Evolutionary conservation across 352 stramenopile genomes (phyloP), one percentile per base, ranked within the genome.

Genomic region (Phytophthora ramorum): DNA sequence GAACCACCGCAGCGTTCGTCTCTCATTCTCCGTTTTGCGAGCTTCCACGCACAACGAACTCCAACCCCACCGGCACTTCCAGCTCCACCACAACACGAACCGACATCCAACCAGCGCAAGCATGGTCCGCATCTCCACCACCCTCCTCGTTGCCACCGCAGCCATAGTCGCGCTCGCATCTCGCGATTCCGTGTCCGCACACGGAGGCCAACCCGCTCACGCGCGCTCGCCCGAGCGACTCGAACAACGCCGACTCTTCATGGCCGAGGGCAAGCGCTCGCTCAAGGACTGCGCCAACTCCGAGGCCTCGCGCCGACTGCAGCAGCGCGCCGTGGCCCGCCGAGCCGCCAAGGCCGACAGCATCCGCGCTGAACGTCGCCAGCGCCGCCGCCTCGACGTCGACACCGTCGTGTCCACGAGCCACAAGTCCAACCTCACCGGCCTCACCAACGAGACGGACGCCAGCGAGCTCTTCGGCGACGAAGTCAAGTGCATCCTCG

Each of bases 401-500:
- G 53, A 63, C 35, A 73, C 52, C 2, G 58, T 65, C 34, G 7
- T 73, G 46, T 20, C 52, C 30, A 66, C 48, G 17, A 62, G 43
- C 59, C 66, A 73, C 58, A 53, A 58, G 43, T 66, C 66, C 46
- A 66, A 61, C 49, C 53, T 65, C 16, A 73, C 52, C 5, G 59
- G 54, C 4, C 40, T 73, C 22, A 63, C 52, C 9, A 19, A 30
- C n/a, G 30, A 49, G 19, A 66, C 55, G 35, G 22, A 50, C 41
- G 19, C 66, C 32, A 66, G 49, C 34, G 60, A 59, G 34, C 49
- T 70, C 41, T 70, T 74, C 37, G 66, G 56, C 14, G 53, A 35
- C 38, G 50, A n/a, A 60, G 66, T 63, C 38, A 74, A 61, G 40
- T 74, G 66, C 35, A 59, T 74, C 32, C 53, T n/a, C 70, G 60